A percentile compares a stretch with the other conserved stretches of the same genome.
phyloP scores from a whole-genome alignment of 768 basidiomycete species.

The Pleurotus pulmonarius region DNA sequence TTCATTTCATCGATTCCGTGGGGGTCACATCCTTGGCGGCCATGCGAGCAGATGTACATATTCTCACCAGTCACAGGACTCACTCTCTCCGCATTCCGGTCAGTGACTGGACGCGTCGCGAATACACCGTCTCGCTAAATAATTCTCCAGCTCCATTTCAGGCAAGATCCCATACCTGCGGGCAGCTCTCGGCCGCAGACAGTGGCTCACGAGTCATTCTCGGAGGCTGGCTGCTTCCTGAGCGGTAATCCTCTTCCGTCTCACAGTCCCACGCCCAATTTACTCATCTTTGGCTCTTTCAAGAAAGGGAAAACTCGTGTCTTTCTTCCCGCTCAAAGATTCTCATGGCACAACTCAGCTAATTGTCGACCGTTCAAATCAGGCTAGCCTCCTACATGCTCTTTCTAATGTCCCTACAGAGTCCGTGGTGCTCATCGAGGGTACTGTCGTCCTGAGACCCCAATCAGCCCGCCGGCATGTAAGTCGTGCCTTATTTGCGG shows the following conservation, averaged over 20 bases:
- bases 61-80: slow-evolving; percentile 3
- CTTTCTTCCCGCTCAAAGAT: slow-evolving; percentile 87
- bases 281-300: slow-evolving; percentile 29
- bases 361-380: slow-evolving; percentile 49
- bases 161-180: slow-evolving; percentile 60
- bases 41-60: neutral
- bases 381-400: slow-evolving; percentile 26
- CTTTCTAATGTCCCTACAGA: slow-evolving; percentile 71
- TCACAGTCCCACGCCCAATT: slow-evolving; percentile 24
- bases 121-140: slow-evolving; percentile 8
- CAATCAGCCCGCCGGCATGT: slow-evolving; percentile 58
- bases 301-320: slow-evolving; percentile 70
- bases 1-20: slow-evolving; percentile 12
- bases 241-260: slow-evolving; percentile 56
- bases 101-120: slow-evolving; percentile 7
- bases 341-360: slow-evolving; percentile 77
- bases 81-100: slow-evolving; percentile 14
- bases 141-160: slow-evolving; percentile 51
- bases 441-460: slow-evolving; percentile 66
- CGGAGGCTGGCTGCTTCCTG: slow-evolving; percentile 78
- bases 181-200: slow-evolving; percentile 46
- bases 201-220: slow-evolving; percentile 63
- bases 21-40: neutral
- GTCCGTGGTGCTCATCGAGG: slow-evolving; percentile 74
- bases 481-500: slow-evolving; percentile 21